Evolutionary conservation across 1,139 yeast species (phyloP).

Genomic region (Pneumocystis wakefieldiae): DNA sequence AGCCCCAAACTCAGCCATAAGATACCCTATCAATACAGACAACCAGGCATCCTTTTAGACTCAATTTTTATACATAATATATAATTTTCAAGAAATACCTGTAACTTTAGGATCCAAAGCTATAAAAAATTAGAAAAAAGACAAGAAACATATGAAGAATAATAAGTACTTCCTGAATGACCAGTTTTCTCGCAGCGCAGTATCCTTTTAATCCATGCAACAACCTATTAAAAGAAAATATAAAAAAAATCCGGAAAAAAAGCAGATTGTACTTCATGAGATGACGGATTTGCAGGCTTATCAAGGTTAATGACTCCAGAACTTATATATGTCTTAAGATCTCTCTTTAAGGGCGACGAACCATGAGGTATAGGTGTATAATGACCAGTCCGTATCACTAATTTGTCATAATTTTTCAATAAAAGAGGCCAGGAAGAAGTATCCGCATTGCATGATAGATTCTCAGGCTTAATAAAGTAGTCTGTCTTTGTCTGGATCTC

Average conservation of each 20-base stretch:
- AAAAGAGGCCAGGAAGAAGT: slow-evolving; percentile 93
- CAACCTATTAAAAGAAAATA: slow-evolving; percentile 60
- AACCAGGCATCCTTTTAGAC: slow-evolving; percentile 53
- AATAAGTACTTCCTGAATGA: slow-evolving; percentile 59
- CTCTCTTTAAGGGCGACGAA: slow-evolving; percentile 87
- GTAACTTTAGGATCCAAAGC: slow-evolving; percentile 96
- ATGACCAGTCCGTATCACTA: slow-evolving; percentile 61
- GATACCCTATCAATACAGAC: slow-evolving; percentile 73
- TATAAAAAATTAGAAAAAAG: not conserved
- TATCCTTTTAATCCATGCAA: slow-evolving; percentile 96
- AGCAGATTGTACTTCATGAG: slow-evolving; percentile 22
- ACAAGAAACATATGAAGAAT: not conserved
- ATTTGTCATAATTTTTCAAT: slow-evolving; percentile 83
- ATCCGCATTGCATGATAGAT: slow-evolving; percentile 56
- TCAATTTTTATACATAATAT: not conserved
- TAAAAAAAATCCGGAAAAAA: not conserved
- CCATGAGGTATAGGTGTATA: slow-evolving; percentile 36
- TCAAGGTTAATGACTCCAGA: slow-evolving; percentile 95
- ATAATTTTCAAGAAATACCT: slow-evolving; percentile 27
- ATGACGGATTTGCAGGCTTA: slow-evolving; percentile 94
- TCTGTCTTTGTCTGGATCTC: slow-evolving; percentile 16
- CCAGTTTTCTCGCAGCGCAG: slow-evolving; percentile 87
- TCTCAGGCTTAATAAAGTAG: slow-evolving; percentile 73
- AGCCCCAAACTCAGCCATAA: not conserved
- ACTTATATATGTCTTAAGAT: slow-evolving; percentile 71